Percentiles rank a stretch among this genome's conserved stretches.
phyloP scores from a whole-genome alignment of 140 eudicot species.

The Flaveria floridana region DNA sequence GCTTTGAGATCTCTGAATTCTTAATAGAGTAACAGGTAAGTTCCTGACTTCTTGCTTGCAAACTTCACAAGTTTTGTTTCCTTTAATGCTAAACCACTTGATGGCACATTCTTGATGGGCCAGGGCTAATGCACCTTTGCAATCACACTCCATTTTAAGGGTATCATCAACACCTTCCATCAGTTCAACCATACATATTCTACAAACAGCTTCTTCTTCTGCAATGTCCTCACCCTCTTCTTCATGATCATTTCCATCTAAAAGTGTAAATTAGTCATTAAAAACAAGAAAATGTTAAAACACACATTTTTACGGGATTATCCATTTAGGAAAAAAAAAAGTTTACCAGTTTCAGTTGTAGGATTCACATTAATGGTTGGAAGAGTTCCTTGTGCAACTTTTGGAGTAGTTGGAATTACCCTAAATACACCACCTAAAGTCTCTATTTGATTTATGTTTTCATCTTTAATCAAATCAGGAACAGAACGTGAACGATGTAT shows the following conservation, averaged over 20 bases:
- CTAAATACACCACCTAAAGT: conserved; percentile 65
- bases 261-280: conserved; percentile 6
- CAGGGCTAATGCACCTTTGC: conserved; percentile 93
- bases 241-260: conserved; percentile 51
- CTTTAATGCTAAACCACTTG: conserved; percentile 95
- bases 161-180: conserved; percentile 80
- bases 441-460: conserved; percentile 53
- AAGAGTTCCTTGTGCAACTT: conserved; percentile 39
- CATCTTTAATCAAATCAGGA: conserved; percentile 66
- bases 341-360: conserved; percentile 49
- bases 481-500: conserved; percentile 87
- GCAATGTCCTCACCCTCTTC: conserved; percentile 58
- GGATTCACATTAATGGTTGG: conserved; percentile 35
- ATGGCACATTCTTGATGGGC: conserved; percentile 94
- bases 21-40: conserved; percentile 82
- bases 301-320: neutral
- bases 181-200: conserved; percentile 88
- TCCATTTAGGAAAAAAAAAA: neutral
- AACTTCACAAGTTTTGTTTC: conserved; percentile 94
- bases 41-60: conserved; percentile 91
- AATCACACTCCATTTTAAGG: conserved; percentile 90
- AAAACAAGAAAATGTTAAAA: conserved; percentile 1
- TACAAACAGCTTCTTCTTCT: conserved; percentile 95
- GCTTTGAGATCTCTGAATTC: conserved; percentile 58
- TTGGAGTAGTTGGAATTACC: conserved; percentile 64